Percentiles rank a stretch among this genome's conserved stretches.
phyloP scores from a whole-genome alignment of 495 filamentous ascomycete genomes.

The Trichoderma reesei region DNA sequence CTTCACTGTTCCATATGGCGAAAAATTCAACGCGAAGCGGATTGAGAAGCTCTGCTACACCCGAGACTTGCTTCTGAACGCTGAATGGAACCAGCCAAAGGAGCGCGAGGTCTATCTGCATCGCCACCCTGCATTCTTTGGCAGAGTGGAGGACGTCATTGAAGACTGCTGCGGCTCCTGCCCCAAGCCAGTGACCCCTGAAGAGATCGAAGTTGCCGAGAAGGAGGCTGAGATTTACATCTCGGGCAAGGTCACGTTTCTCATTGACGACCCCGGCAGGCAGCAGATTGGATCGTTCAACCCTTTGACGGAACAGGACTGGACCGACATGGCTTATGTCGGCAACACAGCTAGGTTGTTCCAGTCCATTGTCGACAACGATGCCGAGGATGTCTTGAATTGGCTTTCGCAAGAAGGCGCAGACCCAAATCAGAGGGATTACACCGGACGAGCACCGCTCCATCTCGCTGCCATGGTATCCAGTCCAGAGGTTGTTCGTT shows the following conservation, averaged over 20 bases:
- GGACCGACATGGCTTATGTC: constrained; percentile 72
- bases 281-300: constrained; percentile 64
- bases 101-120: constrained; percentile 64
- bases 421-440: constrained; percentile 57
- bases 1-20: constrained; percentile 69
- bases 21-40: constrained; percentile 55
- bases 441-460: constrained; percentile 70
- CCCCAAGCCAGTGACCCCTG: constrained; percentile 53
- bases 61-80: constrained; percentile 72
- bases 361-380: constrained; percentile 62
- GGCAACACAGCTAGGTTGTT: constrained; percentile 61
- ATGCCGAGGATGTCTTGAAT: constrained; percentile 54
- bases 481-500: constrained; percentile 57
- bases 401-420: constrained; percentile 54
- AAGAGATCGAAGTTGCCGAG: constrained; percentile 58
- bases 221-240: constrained; percentile 65
- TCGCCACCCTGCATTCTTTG: constrained; percentile 70
- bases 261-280: constrained; percentile 69
- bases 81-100: constrained; percentile 70
- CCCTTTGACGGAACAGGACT: constrained; percentile 69
- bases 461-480: constrained; percentile 63
- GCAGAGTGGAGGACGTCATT: constrained; percentile 54
- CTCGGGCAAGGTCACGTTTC: constrained; percentile 57
- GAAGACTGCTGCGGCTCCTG: constrained; percentile 73
- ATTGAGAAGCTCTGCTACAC: constrained; percentile 73